These are phyloP conservation scores for Eucalyptus dawsonii DNA, from an alignment of 345 rosid species.

Conservation along the genomic window DNA sequence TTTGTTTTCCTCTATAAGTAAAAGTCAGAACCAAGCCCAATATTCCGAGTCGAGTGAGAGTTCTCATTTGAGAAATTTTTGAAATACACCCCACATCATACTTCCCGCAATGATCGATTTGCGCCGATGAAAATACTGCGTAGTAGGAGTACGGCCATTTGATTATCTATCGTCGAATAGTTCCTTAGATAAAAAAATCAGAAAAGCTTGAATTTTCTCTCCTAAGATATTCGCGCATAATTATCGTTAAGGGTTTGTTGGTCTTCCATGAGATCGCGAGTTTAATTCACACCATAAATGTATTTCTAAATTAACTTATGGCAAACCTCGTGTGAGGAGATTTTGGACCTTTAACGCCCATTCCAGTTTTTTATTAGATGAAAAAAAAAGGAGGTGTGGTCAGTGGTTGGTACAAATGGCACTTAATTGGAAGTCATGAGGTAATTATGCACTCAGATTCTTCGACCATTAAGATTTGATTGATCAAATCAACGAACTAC, in stretches of 20 bases:
- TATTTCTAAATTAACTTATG: not conserved
- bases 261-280: not conserved
- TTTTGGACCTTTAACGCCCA: not conserved
- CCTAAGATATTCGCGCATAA: not conserved
- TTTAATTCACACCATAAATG: rapidly evolving
- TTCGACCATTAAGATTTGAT: not conserved
- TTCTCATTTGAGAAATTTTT: not conserved
- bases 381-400: not conserved
- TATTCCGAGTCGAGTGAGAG: not conserved
- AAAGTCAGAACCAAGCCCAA: not conserved
- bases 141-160: not conserved
- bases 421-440: not conserved
- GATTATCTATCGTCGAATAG: not conserved
- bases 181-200: not conserved
- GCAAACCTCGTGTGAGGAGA: not conserved
- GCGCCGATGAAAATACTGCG: not conserved
- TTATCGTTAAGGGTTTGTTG: rapidly evolving
- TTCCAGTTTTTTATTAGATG: not conserved
- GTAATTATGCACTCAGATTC: not conserved
- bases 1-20: not conserved
- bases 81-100: not conserved
- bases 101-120: not conserved
- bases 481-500: not conserved
- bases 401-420: not conserved
- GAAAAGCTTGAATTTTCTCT: not conserved